phyloP scores from a whole-genome alignment of 2,329 filamentous ascomycete species.

The Diaporthe australafricana region DNA sequence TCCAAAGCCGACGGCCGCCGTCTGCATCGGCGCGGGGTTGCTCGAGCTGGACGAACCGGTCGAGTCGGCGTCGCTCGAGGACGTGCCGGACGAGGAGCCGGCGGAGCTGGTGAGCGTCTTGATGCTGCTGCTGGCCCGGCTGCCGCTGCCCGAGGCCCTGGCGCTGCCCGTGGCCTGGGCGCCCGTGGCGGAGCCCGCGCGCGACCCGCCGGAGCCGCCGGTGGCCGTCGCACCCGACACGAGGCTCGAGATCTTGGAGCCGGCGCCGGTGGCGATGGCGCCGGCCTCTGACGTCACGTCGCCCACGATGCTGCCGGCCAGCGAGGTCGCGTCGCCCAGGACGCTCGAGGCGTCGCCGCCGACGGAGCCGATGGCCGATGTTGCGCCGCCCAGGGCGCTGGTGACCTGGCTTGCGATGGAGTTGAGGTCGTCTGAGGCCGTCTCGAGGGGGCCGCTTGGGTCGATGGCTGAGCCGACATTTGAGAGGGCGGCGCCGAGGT shows the following conservation, averaged over 20 bases:
- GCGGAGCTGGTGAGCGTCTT: conserved; percentile 28
- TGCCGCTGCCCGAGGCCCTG: not conserved
- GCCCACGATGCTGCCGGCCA: conserved; percentile 33
- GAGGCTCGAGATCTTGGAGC: conserved; percentile 22
- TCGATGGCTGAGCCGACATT: conserved; percentile 1
- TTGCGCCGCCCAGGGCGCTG: conserved; percentile 42
- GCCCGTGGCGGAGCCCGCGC: conserved; percentile 3
- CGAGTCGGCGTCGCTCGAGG: conserved; percentile 33
- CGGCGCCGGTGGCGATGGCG: conserved; percentile 38
- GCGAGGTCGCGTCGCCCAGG: conserved; percentile 31
- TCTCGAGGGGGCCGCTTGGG: conserved; percentile 33
- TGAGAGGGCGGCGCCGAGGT: conserved; percentile 29
- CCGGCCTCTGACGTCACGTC: conserved; percentile 39
- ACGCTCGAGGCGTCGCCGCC: conserved; percentile 1
- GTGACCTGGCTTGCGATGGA: conserved; percentile 34
- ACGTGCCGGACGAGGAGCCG: conserved; percentile 36
- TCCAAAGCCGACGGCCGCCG: conserved; percentile 57
- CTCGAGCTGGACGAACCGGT: conserved; percentile 35
- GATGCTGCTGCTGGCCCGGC: conserved; percentile 12
- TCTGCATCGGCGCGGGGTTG: conserved; percentile 49
- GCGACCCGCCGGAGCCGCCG: not conserved
- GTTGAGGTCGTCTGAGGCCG: conserved; percentile 34
- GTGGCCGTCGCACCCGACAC: not conserved
- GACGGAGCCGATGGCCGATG: conserved; percentile 31
- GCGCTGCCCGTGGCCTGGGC: not conserved